These are phyloP conservation scores for Mrakia gelida DNA, from an alignment of 768 basidiomycete species.

Conservation along the genomic window DNA sequence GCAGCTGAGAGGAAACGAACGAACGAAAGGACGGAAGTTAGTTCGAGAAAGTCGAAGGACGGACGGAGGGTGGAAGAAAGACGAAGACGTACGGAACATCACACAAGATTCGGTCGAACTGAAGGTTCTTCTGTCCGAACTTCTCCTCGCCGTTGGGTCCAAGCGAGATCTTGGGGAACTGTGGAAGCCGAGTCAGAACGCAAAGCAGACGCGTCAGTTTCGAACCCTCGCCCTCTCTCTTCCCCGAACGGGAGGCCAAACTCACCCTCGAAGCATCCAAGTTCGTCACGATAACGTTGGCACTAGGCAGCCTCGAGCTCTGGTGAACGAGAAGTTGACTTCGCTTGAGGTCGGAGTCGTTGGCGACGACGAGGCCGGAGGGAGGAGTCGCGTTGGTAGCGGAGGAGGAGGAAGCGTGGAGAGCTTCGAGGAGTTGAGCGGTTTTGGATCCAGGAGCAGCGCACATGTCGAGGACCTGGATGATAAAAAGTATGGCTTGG, in stretches of 20 bases:
- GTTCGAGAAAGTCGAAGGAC: background rate
- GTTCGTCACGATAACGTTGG: constrained; percentile 91
- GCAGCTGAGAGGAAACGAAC: constrained; percentile 45
- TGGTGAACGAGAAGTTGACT: constrained; percentile 97
- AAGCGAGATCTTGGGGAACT: constrained; percentile 40
- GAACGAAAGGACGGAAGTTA: constrained; percentile 18
- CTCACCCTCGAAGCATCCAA: constrained; percentile 62
- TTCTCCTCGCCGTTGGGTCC: constrained; percentile 17
- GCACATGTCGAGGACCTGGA: constrained; percentile 78
- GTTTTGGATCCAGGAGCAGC: constrained; percentile 99
- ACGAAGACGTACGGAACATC: constrained; percentile 71
- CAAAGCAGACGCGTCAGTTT: background rate
- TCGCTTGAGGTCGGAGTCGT: constrained; percentile 90
- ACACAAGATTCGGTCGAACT: constrained; percentile 89
- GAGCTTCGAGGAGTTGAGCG: constrained; percentile 89
- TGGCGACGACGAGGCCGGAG: constrained; percentile 83
- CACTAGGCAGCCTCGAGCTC: constrained; percentile 85
- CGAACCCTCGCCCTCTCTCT: too few relatives aligned
- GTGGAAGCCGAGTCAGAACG: background rate
- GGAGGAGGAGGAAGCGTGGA: constrained; percentile 62
- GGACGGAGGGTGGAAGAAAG: background rate
- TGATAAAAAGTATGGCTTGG: background rate
- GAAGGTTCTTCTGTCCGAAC: constrained; percentile 49
- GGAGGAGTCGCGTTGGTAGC: constrained; percentile 48
- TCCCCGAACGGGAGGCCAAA: background rate